Conservation (phyloP, 2,329 filamentous ascomycete species). For the Ophiostoma pallidulum region DNA sequence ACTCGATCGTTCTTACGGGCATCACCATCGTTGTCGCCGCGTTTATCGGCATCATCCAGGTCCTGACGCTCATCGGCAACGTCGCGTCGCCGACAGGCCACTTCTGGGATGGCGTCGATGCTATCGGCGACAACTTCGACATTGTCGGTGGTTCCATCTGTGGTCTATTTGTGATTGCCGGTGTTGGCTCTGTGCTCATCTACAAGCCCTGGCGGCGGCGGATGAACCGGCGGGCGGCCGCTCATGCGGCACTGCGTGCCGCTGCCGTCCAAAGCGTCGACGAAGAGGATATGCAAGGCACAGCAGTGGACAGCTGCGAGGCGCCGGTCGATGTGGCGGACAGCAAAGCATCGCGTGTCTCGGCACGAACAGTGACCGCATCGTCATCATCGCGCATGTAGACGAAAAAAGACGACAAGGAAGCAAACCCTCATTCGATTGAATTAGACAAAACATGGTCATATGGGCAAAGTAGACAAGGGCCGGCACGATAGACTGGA, state of each 20-base stretch:
- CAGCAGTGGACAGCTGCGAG: no score
- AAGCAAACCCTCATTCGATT: no score
- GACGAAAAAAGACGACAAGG: no score
- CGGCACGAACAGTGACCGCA: no score
- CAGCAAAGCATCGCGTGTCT: no score
- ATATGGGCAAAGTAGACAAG: no score
- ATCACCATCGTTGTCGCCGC: slow-evolving; percentile 77
- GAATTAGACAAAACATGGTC: no score
- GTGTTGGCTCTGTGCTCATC: slow-evolving; percentile 59
- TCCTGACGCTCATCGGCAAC: slow-evolving; percentile 69
- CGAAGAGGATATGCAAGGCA: no score
- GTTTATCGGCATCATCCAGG: slow-evolving; percentile 77
- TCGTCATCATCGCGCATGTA: no score
- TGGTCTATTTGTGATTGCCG: slow-evolving; percentile 71
- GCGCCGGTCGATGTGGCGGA: no score
- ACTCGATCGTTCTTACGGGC: slow-evolving; percentile 76
- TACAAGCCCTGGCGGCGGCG: slow-evolving; percentile 69
- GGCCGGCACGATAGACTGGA: no score
- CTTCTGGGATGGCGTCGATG: slow-evolving; percentile 87
- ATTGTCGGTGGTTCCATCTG: slow-evolving; percentile 81
- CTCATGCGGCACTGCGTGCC: not conserved
- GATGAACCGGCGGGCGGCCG: slow-evolving; percentile 24
- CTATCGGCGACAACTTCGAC: slow-evolving; percentile 71
- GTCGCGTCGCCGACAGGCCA: slow-evolving; percentile 60
- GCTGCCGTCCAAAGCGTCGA: no score